Evolutionary conservation across 208 protist species (phyloP), one percentile per base, ranked within the genome.

Genomic region (Endotrypanum monterogeii): DNA sequence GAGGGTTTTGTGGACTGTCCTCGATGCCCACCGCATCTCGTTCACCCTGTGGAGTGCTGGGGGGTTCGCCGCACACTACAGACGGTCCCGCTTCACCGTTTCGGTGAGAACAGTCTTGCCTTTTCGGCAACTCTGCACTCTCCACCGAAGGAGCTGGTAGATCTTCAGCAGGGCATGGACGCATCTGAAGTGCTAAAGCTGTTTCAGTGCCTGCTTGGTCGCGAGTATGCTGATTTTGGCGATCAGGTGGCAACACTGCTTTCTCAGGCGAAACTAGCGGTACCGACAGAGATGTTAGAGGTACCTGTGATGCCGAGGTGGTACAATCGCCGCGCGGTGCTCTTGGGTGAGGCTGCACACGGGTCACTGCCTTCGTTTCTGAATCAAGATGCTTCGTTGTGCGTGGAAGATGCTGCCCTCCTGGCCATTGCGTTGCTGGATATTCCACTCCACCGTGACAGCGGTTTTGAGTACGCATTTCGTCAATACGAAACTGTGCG

Each of bases 251-350:
- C 71, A 0, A 20, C 54, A 23, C 60, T 91, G 23, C 77, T 97
- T 6, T 41, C 73, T 6, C 37, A 62, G 16, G 91, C 89, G 25
- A 83, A 83, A 35, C 48, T 96, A 32, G 91, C 88, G 58, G 70
- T 94, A 23, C 88, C 88, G 14, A 83, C 78, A n/a, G 89, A 95
- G 82, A 67, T 89, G 23, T 54, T 94, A 37, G 91, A 97, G 76
- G 91, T 95, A 20, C 93, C 93, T 37, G 81, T 97, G 52, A 95
- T 97, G 90, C 90, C 93, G 35, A 87, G 91, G 25, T 97, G 93
- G 91, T 96, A 83, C 79, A 97, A 97, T 78, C 89, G 89, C 28
- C 83, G 93, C 5, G 93, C 93, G 4, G 89, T 97, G 58, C 71
- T 97, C 9, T 85, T 96, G 51, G 93, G 93, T 18, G 93, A 97